These are phyloP conservation scores for Dianthus caryophyllus DNA, from an alignment of 148 eudicot species.

Conservation along the genomic window DNA sequence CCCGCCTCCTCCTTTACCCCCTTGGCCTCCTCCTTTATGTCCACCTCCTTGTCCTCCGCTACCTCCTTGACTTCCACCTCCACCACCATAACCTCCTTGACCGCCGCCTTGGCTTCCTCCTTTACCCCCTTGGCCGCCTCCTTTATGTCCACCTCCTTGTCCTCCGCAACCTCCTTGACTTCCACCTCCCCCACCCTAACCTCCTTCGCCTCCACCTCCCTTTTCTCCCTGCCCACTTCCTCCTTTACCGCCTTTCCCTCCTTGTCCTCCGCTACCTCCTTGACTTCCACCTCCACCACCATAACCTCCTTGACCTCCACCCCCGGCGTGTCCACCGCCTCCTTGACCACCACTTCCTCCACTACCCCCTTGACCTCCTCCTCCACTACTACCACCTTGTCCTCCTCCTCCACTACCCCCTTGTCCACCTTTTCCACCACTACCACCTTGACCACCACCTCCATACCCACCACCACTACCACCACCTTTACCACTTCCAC, in stretches of 20 bases:
- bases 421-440: too few species aligned
- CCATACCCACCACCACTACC: background rate
- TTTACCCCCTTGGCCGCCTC: background rate
- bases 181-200: too few species aligned
- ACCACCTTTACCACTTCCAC: background rate
- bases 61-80: too few species aligned
- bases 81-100: background rate
- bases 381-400: too few species aligned
- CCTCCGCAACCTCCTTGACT: constrained; percentile 6
- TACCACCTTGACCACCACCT: background rate
- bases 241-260: background rate
- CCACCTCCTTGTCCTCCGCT: too few species aligned
- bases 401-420: too few species aligned
- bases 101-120: constrained; percentile 5
- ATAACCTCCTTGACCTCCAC: background rate
- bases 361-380: too few species aligned
- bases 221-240: background rate
- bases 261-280: too few species aligned
- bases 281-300: background rate
- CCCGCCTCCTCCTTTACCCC: background rate
- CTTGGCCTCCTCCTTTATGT: too few species aligned
- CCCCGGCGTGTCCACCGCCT: too few species aligned
- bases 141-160: constrained; percentile 2
- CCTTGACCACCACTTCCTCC: background rate
- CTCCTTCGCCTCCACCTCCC: background rate